A percentile compares a stretch with the other conserved stretches of the same genome.
These are phyloP conservation scores for Ustilago xerochloae DNA, from an alignment of 1,284 basidiomycete genomes.

Conservation along the genomic window DNA sequence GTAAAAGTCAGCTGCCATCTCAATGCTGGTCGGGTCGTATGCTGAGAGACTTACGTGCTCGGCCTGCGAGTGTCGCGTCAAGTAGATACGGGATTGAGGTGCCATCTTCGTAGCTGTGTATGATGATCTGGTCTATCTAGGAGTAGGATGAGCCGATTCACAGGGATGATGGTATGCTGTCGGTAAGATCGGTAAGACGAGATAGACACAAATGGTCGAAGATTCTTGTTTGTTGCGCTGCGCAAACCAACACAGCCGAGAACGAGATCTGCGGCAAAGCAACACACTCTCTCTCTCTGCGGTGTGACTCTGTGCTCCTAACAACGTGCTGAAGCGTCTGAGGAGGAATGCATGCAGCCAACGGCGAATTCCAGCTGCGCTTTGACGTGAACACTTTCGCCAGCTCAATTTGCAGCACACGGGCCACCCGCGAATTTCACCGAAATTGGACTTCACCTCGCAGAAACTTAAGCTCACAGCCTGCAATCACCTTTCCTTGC, in stretches of 20 bases:
- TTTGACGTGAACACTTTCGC: neutral
- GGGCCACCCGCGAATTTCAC: conserved; percentile 16
- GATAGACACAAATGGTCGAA: neutral
- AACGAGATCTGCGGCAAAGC: neutral
- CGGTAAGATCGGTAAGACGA: no score
- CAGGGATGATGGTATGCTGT: neutral
- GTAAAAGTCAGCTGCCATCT: neutral
- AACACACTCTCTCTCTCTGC: neutral
- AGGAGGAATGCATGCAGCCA: neutral
- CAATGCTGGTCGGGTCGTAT: neutral
- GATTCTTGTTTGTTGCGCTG: conserved; percentile 1
- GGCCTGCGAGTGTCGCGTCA: conserved; percentile 62
- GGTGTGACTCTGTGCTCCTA: neutral
- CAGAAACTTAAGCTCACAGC: neutral
- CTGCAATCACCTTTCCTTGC: no score
- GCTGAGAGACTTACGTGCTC: conserved; percentile 52
- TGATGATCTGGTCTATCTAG: neutral
- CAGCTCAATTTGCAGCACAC: conserved; percentile 10
- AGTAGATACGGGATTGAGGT: conserved; percentile 52
- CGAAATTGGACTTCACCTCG: neutral
- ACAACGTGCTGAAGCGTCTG: neutral
- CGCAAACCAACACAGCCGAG: neutral
- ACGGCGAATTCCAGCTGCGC: conserved; percentile 23
- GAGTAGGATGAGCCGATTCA: neutral
- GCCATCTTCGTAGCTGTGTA: conserved; percentile 22